Conservation (phyloP, 148 eudicot genomes). For the Camellia japonica region DNA sequence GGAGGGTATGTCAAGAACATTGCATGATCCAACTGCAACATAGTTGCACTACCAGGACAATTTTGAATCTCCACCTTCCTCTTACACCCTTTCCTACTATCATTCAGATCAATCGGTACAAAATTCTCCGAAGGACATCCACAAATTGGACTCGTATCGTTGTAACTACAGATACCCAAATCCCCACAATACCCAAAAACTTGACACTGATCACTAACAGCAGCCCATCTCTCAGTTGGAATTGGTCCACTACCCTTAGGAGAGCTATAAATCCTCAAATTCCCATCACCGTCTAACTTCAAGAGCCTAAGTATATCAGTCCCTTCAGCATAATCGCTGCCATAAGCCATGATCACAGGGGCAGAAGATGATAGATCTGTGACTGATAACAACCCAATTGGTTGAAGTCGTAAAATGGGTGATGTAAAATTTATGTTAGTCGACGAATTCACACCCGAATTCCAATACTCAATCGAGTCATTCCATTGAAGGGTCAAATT, state of each 20-base stretch:
- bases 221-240: conserved; percentile 49
- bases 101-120: conserved; percentile 43
- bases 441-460: conserved; percentile 53
- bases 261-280: conserved; percentile 67
- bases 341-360: conserved; percentile 36
- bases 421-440: conserved; percentile 24
- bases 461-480: conserved; percentile 41
- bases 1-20: conserved; percentile 65
- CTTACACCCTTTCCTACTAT: conserved; percentile 63
- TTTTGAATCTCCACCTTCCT: conserved; percentile 50
- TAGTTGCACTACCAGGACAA: conserved; percentile 43
- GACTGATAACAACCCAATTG: conserved; percentile 47
- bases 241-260: conserved; percentile 28
- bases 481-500: conserved; percentile 65
- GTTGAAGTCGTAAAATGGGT: conserved; percentile 41
- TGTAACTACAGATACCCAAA: conserved; percentile 78
- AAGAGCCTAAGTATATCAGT: conserved; percentile 45
- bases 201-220: conserved; percentile 69
- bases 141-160: conserved; percentile 50
- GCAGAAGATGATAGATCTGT: conserved; percentile 33
- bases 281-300: conserved; percentile 75
- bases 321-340: conserved; percentile 66
- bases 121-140: conserved; percentile 79
- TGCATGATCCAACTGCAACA: conserved; percentile 60
- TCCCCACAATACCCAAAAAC: conserved; percentile 87